These are phyloP conservation scores for Onygena corvina DNA, from an alignment of 2,329 filamentous ascomycete species.

Conservation along the genomic window DNA sequence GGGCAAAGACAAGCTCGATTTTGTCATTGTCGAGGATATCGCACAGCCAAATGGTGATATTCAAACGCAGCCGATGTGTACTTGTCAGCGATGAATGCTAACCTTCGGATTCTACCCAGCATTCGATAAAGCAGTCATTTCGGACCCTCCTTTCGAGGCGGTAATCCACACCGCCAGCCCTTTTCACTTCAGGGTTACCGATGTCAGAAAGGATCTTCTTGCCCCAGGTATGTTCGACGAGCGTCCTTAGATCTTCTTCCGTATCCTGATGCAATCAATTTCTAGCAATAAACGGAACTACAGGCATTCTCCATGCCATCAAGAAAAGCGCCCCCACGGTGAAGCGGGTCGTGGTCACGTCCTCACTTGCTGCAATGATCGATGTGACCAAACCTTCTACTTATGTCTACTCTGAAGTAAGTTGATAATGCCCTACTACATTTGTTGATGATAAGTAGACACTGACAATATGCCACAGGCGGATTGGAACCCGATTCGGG, in stretches of 20 bases:
- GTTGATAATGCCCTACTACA: neutral
- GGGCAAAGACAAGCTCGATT: constrained; percentile 48
- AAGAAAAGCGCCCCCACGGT: constrained; percentile 52
- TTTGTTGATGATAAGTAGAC: neutral
- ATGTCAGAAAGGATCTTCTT: constrained; percentile 49
- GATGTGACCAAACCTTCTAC: constrained; percentile 31
- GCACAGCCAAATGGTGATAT: constrained; percentile 34
- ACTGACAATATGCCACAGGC: constrained; percentile 19
- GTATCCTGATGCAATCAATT: constrained; percentile 19
- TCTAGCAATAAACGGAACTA: constrained; percentile 52
- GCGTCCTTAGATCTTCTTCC: neutral
- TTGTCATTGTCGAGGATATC: constrained; percentile 61
- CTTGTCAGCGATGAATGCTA: neutral
- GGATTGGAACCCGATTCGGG: constrained; percentile 35
- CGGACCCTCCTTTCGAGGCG: constrained; percentile 54
- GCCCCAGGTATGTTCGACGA: constrained; percentile 41
- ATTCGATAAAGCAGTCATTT: constrained; percentile 54
- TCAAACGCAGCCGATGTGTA: neutral
- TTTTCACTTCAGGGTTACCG: constrained; percentile 61
- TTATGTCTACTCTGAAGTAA: constrained; percentile 22
- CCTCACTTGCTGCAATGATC: constrained; percentile 56
- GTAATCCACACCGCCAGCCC: constrained; percentile 65
- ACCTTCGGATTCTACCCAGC: constrained; percentile 30
- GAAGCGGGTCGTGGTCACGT: constrained; percentile 60
- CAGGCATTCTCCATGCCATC: constrained; percentile 49